Percentiles rank a stretch among this genome's conserved stretches.
phyloP scores from a whole-genome alignment of 1,284 basidiomycete species.

The Pseudozyma sp. region DNA sequence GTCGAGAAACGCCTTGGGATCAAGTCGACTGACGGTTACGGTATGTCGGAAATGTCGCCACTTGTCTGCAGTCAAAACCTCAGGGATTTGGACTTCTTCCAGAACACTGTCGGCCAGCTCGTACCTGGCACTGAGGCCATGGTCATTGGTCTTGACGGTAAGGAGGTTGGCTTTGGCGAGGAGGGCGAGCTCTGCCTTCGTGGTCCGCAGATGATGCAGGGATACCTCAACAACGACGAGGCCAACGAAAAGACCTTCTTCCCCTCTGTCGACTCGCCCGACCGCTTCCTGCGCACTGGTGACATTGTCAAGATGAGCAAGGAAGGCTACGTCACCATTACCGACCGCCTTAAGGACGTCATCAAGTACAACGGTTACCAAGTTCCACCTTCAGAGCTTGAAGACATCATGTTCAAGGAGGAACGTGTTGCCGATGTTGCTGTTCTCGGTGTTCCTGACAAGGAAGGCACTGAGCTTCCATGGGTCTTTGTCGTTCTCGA shows the following conservation, averaged over 20 bases:
- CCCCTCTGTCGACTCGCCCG: conserved; percentile 25
- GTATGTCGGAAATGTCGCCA: conserved; percentile 68
- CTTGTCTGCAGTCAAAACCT: conserved; percentile 63
- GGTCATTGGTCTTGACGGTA: conserved; percentile 50
- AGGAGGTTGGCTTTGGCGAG: conserved; percentile 53
- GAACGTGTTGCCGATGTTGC: conserved; percentile 54
- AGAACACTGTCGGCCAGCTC: conserved; percentile 57
- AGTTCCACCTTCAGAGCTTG: conserved; percentile 65
- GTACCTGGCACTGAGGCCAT: conserved; percentile 62
- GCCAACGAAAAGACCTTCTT: conserved; percentile 59
- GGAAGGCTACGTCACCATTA: conserved; percentile 62
- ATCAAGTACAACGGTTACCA: conserved; percentile 69
- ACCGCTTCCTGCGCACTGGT: conserved; percentile 60
- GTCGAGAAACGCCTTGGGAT: conserved; percentile 60
- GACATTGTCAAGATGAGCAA: conserved; percentile 62
- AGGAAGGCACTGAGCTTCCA: conserved; percentile 55
- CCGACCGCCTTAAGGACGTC: conserved; percentile 65
- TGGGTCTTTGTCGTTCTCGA: conserved; percentile 59
- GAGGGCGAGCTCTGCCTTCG: conserved; percentile 63
- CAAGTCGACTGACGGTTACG: conserved; percentile 63
- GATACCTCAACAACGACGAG: conserved; percentile 65
- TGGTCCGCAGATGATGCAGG: conserved; percentile 67
- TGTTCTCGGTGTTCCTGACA: conserved; percentile 51
- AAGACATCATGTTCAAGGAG: conserved; percentile 55
- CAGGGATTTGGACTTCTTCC: conserved; percentile 48